phyloP scores from a whole-genome alignment of 78 protist genomes.

The Capsaspora owczarzaki region DNA sequence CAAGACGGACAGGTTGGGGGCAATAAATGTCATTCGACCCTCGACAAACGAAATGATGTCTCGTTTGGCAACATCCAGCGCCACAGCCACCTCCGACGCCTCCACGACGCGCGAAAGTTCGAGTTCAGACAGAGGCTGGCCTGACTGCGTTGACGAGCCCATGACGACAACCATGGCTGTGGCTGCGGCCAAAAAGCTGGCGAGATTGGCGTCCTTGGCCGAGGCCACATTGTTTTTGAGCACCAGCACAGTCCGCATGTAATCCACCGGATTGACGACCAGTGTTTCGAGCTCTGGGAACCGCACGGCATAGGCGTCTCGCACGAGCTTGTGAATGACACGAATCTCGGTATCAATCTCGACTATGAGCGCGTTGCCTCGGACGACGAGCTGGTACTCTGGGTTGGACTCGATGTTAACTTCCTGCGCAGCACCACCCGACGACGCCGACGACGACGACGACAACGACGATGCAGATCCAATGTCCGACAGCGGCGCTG shows the following conservation, averaged over 20 bases:
- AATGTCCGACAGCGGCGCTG: no score
- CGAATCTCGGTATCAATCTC: slow-evolving; percentile 62
- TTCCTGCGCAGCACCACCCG: background rate
- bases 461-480: no score
- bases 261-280: slow-evolving; percentile 63
- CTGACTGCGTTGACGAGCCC: slow-evolving; percentile 14
- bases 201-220: slow-evolving; percentile 11
- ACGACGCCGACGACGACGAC: no score
- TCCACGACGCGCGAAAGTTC: slow-evolving; percentile 16
- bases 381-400: slow-evolving; percentile 51
- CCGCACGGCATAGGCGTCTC: slow-evolving; percentile 51
- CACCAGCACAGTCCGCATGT: slow-evolving; percentile 42
- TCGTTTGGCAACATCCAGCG: slow-evolving; percentile 19
- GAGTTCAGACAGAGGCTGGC: background rate
- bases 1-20: slow-evolving; percentile 64
- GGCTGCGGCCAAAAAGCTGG: slow-evolving; percentile 18
- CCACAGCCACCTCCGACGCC: slow-evolving; percentile 53
- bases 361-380: slow-evolving; percentile 45
- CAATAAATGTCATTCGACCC: slow-evolving; percentile 63
- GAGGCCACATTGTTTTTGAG: slow-evolving; percentile 25
- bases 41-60: slow-evolving; percentile 54
- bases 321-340: slow-evolving; percentile 40
- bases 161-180: slow-evolving; percentile 31
- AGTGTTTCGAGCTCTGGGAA: slow-evolving; percentile 68
- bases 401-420: background rate